phyloP scores from a whole-genome alignment of 2,329 filamentous ascomycete species.

The Xylaria sp. region DNA sequence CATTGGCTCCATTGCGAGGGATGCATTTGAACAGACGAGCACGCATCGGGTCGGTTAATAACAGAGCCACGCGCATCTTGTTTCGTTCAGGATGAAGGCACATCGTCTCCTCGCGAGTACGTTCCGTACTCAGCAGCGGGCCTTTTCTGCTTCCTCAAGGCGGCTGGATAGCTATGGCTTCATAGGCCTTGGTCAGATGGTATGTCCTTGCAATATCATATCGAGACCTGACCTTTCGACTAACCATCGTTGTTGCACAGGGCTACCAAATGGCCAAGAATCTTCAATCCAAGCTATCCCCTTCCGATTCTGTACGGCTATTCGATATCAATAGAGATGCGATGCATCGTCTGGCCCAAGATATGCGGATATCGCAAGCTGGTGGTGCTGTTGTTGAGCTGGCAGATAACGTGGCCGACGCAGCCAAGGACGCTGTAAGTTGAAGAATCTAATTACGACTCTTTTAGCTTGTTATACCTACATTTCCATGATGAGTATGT shows the following conservation, averaged over 20 bases:
- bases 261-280: slow-evolving; percentile 69
- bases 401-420: slow-evolving; percentile 53
- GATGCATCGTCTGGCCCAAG: slow-evolving; percentile 52
- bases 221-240: neutral
- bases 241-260: slow-evolving; percentile 41
- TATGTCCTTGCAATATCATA: slow-evolving; percentile 43
- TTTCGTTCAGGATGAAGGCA: slow-evolving; percentile 51
- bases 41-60: slow-evolving; percentile 4
- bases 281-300: slow-evolving; percentile 60
- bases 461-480: slow-evolving; percentile 21
- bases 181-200: slow-evolving; percentile 67
- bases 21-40: neutral
- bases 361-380: slow-evolving; percentile 50
- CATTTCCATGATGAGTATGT: slow-evolving; percentile 45
- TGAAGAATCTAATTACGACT: slow-evolving; percentile 31
- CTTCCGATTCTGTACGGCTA: slow-evolving; percentile 57
- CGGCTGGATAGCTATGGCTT: slow-evolving; percentile 62
- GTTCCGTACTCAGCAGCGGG: slow-evolving; percentile 48
- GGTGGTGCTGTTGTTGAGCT: slow-evolving; percentile 55
- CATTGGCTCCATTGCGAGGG: neutral
- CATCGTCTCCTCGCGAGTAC: slow-evolving; percentile 47
- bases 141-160: slow-evolving; percentile 56
- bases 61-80: slow-evolving; percentile 36
- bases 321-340: slow-evolving; percentile 63
- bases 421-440: slow-evolving; percentile 58